Base-by-base conservation (phyloP, 2,329 filamentous ascomycete species). In the Microcera coccophila region DNA sequence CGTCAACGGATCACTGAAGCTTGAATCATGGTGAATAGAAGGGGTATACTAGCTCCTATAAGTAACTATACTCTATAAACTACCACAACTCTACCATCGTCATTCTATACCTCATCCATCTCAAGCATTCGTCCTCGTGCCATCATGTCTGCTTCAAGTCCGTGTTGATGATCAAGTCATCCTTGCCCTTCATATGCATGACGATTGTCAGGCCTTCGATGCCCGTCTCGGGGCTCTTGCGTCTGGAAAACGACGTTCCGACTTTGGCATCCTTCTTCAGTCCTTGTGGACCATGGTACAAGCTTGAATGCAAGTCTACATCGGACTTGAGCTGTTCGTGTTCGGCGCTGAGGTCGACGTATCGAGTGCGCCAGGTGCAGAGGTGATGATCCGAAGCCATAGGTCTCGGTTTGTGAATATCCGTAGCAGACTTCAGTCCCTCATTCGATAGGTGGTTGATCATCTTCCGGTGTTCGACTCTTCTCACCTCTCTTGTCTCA, bases 111-210 rank as follows among this genome's bases (percentile, higher is more conserved):
- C 28, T 32, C n/a, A 31, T 9, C 19, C 24, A 20, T 42, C 26
- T 20, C 11, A 31, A n/a, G 24, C 14, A n/a, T n/a, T n/a, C n/a
- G n/a, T n/a, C n/a, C n/a, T n/a, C n/a, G n/a, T n/a, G 12, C 12
- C 22, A 12, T 35, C 34, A 16, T 16, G 21, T 48, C 20, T 52
- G 41, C 37, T 48, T 61, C 48, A 75, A 59, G 53, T 75, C 69
- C 3, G 73, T 76, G 41, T 73, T 74, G 52, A 78, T 71, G 36
- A 76, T 67, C 53, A 78, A 51, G 47, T 78, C 74, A 36, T 76
- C 72, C 57, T 66, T 72, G 34, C 68, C 66, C 51, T 60, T 70
- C 52, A 74, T 60, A 57, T 76, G 75, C 58, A 78, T 62, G 36
- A 76, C 69, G 45, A 76, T 71, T 5, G 73, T 77, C 39, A 77